Base-by-base conservation (phyloP, 73 alveolate genomes). In the Durusdinium trenchii region DNA sequence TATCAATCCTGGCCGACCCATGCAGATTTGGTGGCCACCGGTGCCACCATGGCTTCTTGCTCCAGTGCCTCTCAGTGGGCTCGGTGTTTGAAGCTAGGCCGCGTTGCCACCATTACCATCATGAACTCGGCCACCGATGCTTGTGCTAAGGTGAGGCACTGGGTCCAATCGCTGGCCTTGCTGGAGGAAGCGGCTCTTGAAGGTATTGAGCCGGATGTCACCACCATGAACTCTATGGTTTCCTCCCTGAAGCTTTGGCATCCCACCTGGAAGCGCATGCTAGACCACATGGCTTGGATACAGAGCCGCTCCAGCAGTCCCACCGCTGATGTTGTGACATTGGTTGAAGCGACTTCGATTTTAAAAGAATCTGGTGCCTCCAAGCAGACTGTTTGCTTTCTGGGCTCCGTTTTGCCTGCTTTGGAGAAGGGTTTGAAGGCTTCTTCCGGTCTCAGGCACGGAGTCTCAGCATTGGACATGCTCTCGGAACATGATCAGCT, bases 61-160 rank as follows among this genome's bases (percentile, higher is more conserved):
- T 46, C 79, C 98, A 50, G 16, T 35, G 98, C 90, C 9, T 12
- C 54, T 57, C 98, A 71, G 45, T 91, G 98, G 98, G 12, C n/a
- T 7, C 50, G 50, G 57, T 91, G 98, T 18, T 3, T 30, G 18
- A 26, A n/a, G 40, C 60, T 91, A 16, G 52, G n/a, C 1, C 26
- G 20, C 9, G n/a, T 7, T 30, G 20, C 54, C 20, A n/a, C 79
- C 18, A 54, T 69, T 36, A 83, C 23, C 62, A 71, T 57, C 50
- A 71, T 28, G 32, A 91, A 91, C 36, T 46, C 98, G 16, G 73
- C 71, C 38, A 50, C 71, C 48, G 90, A 91, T 46, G 87, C 98
- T 5, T 7, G 40, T 14, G 52, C 90, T 26, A 91, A 91, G 51
- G 67, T 76, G 3, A 5, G 26, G 47, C 45, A n/a, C 40, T 91